Evolutionary conservation across 495 filamentous ascomycete species (phyloP), one percentile per base, ranked within the genome.

Genomic region (Bombardia bombarda): DNA sequence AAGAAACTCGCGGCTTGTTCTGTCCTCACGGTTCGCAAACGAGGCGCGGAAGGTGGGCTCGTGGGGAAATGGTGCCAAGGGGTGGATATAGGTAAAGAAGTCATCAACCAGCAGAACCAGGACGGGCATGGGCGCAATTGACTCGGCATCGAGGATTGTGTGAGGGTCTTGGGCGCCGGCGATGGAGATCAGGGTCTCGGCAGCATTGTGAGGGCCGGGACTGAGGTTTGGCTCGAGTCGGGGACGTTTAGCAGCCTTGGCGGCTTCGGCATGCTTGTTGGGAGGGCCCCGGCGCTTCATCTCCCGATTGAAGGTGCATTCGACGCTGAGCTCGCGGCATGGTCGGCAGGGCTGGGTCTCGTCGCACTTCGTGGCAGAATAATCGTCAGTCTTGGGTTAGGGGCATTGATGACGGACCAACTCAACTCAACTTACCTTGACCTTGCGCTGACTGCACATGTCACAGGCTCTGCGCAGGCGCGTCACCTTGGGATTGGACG

Each of bases 31-130:
- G 28, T 67, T 72, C 12, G 70, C 67, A 53, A 90, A 83, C 3
- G 83, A 80, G 41, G 74, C 72, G 24, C 86, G 76, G 50, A 93
- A 93, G n/a, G 82, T 80, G 0, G 83, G 84, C 47, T 93, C 86
- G 58, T 95, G 88, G 0, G 88, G 88, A 37, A 95, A 76, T 0
- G 88, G 88, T 24, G 80, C 72, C n/a, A 95, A 67, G 1, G 88
- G 88, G 55, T 95, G 84, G 41, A 93, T 87, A 57, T 88, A 90
- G 7, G 80, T 88, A 55, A 93, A 93, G 64, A 86, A 93, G 64
- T 95, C 88, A 57, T 90, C 84, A 10, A 95, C 68, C 5, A 93
- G 70, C 3, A 79, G 65, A 33, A 79, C 68, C 32, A 93, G 62
- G 0, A 83, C 75, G 23, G 75, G 61, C 51, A 80, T 58, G 0